Evolutionary conservation across 176 grass and related monocot species (phyloP).

Genomic region (Dactylis glomerata): DNA sequence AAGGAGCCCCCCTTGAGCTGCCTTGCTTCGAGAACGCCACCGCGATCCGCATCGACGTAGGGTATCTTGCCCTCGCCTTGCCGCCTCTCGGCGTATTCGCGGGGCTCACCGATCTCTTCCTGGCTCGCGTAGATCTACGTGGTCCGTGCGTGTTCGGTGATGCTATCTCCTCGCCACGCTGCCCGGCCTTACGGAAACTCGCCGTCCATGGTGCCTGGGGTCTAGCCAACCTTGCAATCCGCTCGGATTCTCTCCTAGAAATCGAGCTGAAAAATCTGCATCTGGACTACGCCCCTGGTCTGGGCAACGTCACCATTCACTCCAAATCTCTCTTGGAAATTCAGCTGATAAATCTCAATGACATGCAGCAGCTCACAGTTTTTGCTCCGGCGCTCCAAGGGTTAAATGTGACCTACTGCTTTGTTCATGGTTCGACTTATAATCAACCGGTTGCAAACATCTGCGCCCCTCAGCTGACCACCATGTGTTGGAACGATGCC

Average conservation of each 20-base stretch:
- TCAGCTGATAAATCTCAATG: neutral
- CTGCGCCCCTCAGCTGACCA: neutral
- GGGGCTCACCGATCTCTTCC: neutral
- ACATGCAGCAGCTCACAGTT: neutral
- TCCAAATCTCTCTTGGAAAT: neutral
- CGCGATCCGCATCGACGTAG: too few relatives aligned
- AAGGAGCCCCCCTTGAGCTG: too few relatives aligned
- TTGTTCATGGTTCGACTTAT: neutral
- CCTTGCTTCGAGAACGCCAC: conserved; percentile 10
- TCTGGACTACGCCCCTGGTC: neutral
- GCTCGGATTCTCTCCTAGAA: too few relatives aligned
- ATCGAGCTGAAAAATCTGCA: neutral
- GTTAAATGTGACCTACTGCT: neutral
- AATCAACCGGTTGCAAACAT: neutral
- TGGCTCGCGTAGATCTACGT: too few relatives aligned
- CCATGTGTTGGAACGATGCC: neutral
- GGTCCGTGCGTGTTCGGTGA: too few relatives aligned
- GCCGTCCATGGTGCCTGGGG: too few relatives aligned
- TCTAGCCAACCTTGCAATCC: too few relatives aligned
- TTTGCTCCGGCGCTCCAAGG: neutral
- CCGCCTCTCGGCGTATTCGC: too few relatives aligned
- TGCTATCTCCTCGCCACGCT: neutral
- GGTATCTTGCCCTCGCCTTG: too few relatives aligned
- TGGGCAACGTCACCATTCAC: neutral
- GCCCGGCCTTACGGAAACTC: neutral